Base-by-base conservation (phyloP, 306 rosid genomes). In the Benincasa hispida region DNA sequence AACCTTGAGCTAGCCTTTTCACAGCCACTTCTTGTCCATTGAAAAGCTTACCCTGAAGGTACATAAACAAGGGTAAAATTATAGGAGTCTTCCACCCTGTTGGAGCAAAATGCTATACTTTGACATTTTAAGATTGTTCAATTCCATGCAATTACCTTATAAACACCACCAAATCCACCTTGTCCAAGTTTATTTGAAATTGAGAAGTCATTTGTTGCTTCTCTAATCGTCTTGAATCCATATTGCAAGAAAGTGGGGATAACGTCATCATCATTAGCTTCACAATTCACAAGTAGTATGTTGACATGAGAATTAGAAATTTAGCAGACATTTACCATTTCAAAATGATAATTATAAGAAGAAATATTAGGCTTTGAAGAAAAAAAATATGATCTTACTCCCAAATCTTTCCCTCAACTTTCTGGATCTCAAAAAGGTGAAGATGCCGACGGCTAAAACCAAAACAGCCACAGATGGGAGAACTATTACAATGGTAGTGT, bases 151-250 rank as follows among this genome's bases (percentile, higher is more conserved):
- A 9, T 74, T 54, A 56, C 81, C 77, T 41, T 70, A 22, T 79
- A 70, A 55, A 79, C 81, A 2, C 17, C 28, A 14, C 70, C 81
- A 78, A 78, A 78, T 14, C 59, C 81, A 5, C 77, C 81, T 55
- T 68, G 61, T 42, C 81, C 77, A 70, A 79, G 81, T 18, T 79
- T 79, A 56, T 70, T 70, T 79, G 41, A 59, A 25, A 45, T 65
- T 2, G 76, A 55, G 12, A 78, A 78, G 48, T 68, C 13, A 69
- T 78, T 22, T 1, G 81, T 69, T 57, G 81, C 81, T 5, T 37
- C 48, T 25, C 13, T 78, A 12, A 78, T 72, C 2, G 21, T 41
- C 25, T 45, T 17, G 9, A 78, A 78, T 32, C 69, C 81, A 19
- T 9, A 78, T 57, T 69, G 68, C 70, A 69, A 56, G 58, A 13